Evolutionary conservation across 768 basidiomycete species (phyloP).

Genomic region (Suillus bovinus): DNA sequence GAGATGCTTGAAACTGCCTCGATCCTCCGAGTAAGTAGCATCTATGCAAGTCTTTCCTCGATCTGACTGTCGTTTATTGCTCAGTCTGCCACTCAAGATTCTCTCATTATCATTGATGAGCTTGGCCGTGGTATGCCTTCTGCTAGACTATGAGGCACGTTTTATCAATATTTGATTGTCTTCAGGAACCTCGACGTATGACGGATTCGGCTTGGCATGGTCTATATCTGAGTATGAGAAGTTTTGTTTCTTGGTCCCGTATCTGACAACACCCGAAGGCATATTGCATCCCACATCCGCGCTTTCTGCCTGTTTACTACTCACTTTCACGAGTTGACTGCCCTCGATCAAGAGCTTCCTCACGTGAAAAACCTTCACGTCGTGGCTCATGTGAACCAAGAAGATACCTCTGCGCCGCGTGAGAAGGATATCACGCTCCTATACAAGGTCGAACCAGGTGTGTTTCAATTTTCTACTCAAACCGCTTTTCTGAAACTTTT

Average conservation of each 20-base stretch:
- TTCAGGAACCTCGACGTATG: conserved; percentile 91
- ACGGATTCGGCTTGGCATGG: conserved; percentile 98
- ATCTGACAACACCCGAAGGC: conserved; percentile 44
- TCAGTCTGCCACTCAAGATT: conserved; percentile 89
- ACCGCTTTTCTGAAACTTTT: conserved; percentile 1
- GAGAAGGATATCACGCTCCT: conserved; percentile 80
- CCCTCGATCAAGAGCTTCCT: conserved; percentile 79
- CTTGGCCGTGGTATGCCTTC: conserved; percentile 72
- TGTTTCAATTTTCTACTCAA: conserved; percentile 17
- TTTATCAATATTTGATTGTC: background rate
- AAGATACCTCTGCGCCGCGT: conserved; percentile 38
- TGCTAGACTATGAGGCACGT: background rate
- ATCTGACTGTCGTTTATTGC: background rate
- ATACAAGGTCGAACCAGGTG: conserved; percentile 79
- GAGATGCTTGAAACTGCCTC: conserved; percentile 99
- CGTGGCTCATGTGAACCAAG: conserved; percentile 80
- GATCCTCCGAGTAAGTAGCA: conserved; percentile 70
- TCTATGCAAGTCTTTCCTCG: background rate
- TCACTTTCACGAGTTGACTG: conserved; percentile 96
- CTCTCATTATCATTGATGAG: conserved; percentile 96
- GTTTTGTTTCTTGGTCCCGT: background rate
- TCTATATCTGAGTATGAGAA: conserved; percentile 89
- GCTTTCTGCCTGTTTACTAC: conserved; percentile 97
- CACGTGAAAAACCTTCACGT: conserved; percentile 96
- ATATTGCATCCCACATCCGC: conserved; percentile 90